These are phyloP conservation scores for Grigorovia transvaalensis DNA, from an alignment of 805 yeast species.

Conservation along the genomic window DNA sequence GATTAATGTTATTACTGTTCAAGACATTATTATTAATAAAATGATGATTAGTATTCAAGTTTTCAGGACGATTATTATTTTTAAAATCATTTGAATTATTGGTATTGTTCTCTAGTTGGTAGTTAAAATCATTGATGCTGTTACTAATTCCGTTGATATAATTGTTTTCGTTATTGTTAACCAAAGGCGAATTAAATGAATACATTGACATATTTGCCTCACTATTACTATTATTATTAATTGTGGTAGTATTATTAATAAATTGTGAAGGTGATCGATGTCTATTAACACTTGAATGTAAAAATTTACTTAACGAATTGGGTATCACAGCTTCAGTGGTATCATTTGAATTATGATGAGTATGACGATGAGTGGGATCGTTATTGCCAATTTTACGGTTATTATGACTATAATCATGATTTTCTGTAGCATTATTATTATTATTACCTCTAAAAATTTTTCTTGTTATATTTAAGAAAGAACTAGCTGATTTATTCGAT, in stretches of 20 bases:
- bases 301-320: slow-evolving; percentile 22
- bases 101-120: background rate
- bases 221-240: slow-evolving; percentile 13
- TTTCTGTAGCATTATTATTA: slow-evolving; percentile 1
- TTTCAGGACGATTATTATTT: background rate
- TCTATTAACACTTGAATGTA: slow-evolving; percentile 24
- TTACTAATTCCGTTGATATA: background rate
- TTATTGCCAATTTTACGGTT: background rate
- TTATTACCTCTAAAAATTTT: slow-evolving; percentile 20
- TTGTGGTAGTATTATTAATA: slow-evolving; percentile 18
- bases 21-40: slow-evolving; percentile 3
- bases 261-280: slow-evolving; percentile 26
- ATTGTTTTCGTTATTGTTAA: background rate
- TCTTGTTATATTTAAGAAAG: slow-evolving; percentile 16
- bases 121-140: background rate
- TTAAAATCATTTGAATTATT: background rate
- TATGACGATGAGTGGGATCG: background rate
- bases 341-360: slow-evolving; percentile 10
- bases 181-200: slow-evolving; percentile 17
- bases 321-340: slow-evolving; percentile 18
- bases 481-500: slow-evolving; percentile 2
- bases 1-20: background rate
- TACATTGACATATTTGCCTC: slow-evolving; percentile 23
- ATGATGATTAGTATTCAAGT: background rate
- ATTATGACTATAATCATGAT: background rate